A percentile compares a stretch with the other conserved stretches of the same genome.
Conservation (phyloP, 2,329 filamentous ascomycete genomes). For the Xylariomycetidae sp. region DNA sequence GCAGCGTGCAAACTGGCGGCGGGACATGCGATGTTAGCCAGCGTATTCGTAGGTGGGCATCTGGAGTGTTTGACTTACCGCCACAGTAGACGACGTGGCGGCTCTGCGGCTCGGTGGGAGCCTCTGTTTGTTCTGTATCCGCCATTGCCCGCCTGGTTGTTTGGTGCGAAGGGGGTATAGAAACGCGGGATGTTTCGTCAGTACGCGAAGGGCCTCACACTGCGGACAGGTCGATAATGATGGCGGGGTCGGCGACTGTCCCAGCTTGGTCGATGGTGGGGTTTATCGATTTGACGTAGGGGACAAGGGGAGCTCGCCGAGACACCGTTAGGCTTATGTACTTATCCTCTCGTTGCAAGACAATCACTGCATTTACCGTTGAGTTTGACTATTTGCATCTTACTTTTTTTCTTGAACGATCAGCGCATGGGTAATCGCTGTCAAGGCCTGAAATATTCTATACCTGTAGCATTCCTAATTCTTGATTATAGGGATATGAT, state of each 20-base stretch:
- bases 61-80: slow-evolving; percentile 36
- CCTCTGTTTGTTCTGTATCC: slow-evolving; percentile 44
- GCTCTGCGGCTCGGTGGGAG: slow-evolving; percentile 40
- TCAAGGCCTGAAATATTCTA: too few species aligned
- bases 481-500: too few species aligned
- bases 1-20: slow-evolving; percentile 53
- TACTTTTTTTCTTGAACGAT: too few species aligned
- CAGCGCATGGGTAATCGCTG: too few species aligned
- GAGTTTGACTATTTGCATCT: too few species aligned
- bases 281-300: slow-evolving; percentile 6
- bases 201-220: too few species aligned
- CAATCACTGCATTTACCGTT: too few species aligned
- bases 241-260: slow-evolving; percentile 17
- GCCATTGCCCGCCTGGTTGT: slow-evolving; percentile 40
- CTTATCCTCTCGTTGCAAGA: too few species aligned
- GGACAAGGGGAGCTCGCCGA: too few species aligned
- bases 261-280: slow-evolving; percentile 14
- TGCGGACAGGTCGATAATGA: slow-evolving; percentile 10
- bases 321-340: too few species aligned
- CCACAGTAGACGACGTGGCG: slow-evolving; percentile 52
- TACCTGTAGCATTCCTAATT: too few species aligned
- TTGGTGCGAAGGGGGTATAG: slow-evolving; percentile 1
- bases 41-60: slow-evolving; percentile 3
- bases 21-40: slow-evolving; percentile 5
- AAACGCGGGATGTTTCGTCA: background rate